These are phyloP conservation scores for Gossypium mustelinum DNA, from an alignment of 345 rosid species.

Conservation along the genomic window DNA sequence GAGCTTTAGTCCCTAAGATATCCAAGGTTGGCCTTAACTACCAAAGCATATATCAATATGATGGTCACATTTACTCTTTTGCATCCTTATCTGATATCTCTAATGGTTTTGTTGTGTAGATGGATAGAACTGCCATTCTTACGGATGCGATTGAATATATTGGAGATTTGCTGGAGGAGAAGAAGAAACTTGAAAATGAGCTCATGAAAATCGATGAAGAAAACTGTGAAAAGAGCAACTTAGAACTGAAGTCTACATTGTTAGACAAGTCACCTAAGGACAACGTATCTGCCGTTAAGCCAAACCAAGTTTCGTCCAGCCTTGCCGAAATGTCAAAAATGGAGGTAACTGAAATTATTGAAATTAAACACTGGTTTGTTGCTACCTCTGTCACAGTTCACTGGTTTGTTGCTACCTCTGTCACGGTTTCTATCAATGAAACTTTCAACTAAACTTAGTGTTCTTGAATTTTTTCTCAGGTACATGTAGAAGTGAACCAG, in stretches of 20 bases:
- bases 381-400: not conserved
- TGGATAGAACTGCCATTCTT: conserved; percentile 64
- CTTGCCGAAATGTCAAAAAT: not conserved
- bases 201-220: conserved; percentile 46
- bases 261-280: conserved; percentile 17
- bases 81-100: not conserved
- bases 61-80: not conserved
- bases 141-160: conserved; percentile 79
- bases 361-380: conserved; percentile 1
- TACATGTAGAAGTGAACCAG: conserved; percentile 52
- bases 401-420: conserved; percentile 1
- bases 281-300: conserved; percentile 12
- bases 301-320: conserved; percentile 19
- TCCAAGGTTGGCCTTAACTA: conserved; percentile 54
- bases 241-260: conserved; percentile 16
- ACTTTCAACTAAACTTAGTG: not conserved
- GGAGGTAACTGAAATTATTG: conserved; percentile 29
- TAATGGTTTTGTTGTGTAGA: conserved; percentile 32
- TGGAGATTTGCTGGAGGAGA: conserved; percentile 42
- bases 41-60: not conserved
- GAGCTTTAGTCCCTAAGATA: conserved; percentile 70
- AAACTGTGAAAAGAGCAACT: conserved; percentile 24
- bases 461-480: conserved; percentile 32
- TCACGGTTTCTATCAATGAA: not conserved
- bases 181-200: conserved; percentile 54